phyloP scores from a whole-genome alignment of 2,329 filamentous ascomycete genomes.

The Alternaria atra region DNA sequence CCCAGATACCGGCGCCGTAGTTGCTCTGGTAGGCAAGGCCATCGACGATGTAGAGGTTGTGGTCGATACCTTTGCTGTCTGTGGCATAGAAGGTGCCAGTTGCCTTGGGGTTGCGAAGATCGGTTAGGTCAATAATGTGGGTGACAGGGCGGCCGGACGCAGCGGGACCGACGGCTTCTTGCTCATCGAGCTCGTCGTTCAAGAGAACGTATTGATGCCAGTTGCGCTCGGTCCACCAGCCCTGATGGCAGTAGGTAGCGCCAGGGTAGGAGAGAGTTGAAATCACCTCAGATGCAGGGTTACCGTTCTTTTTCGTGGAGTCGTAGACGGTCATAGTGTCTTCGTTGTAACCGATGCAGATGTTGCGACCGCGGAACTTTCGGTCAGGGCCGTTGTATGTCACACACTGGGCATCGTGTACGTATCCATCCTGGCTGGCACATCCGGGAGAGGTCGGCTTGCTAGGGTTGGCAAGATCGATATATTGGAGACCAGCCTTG shows the following conservation, averaged over 20 bases:
- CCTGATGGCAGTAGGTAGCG: conserved; percentile 66
- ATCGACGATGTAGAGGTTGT: conserved; percentile 57
- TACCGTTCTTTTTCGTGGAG: conserved; percentile 62
- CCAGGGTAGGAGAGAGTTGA: conserved; percentile 64
- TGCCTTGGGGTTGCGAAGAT: conserved; percentile 48
- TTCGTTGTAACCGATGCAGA: conserved; percentile 67
- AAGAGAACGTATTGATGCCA: conserved; percentile 46
- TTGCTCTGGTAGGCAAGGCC: conserved; percentile 54
- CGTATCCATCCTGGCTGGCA: conserved; percentile 64
- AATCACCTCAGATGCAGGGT: conserved; percentile 65
- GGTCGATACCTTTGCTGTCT: conserved; percentile 51
- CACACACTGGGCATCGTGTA: conserved; percentile 69
- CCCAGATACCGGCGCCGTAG: conserved; percentile 52
- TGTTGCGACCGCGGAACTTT: conserved; percentile 59
- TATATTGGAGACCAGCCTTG: conserved; percentile 64
- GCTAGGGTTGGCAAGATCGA: conserved; percentile 64
- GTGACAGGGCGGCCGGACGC: conserved; percentile 46
- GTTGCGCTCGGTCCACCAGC: conserved; percentile 59
- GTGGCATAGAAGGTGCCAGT: conserved; percentile 54
- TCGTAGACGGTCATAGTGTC: conserved; percentile 63
- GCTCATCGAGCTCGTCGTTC: conserved; percentile 49
- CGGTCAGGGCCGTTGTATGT: conserved; percentile 62
- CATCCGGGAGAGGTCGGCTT: conserved; percentile 64
- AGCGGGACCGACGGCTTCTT: conserved; percentile 37
- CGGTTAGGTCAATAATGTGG: conserved; percentile 47